phyloP scores from a whole-genome alignment of 352 stramenopile species.

The Phytopythium sindhum region DNA sequence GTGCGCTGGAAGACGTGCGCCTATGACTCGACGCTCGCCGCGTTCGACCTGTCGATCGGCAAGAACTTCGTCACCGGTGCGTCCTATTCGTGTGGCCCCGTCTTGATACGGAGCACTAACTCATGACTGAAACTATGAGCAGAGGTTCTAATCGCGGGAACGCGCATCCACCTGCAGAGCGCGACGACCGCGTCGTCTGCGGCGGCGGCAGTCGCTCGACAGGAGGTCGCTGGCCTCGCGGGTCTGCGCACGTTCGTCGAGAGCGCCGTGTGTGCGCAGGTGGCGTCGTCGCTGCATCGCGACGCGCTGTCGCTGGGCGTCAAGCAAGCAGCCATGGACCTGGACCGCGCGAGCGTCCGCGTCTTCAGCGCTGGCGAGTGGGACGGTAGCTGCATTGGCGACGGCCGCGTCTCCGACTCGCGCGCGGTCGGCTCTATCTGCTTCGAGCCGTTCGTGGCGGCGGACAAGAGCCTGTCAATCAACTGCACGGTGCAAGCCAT shows the following conservation, averaged over 20 bases:
- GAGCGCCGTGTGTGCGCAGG: constrained; percentile 70
- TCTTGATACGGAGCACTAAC: background rate
- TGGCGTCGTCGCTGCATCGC: constrained; percentile 60
- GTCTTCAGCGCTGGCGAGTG: constrained; percentile 75
- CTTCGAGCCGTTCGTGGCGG: constrained; percentile 69
- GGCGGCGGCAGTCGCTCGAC: constrained; percentile 54
- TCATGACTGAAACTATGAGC: background rate
- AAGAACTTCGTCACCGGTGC: constrained; percentile 79
- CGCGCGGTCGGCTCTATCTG: constrained; percentile 63
- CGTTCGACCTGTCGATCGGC: constrained; percentile 78
- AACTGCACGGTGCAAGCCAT: constrained; percentile 75
- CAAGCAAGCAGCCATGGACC: constrained; percentile 75
- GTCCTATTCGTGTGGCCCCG: background rate
- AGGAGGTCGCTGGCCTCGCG: constrained; percentile 56
- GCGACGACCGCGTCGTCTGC: constrained; percentile 25
- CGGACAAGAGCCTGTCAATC: constrained; percentile 50
- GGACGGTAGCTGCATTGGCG: constrained; percentile 81
- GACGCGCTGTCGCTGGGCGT: constrained; percentile 71
- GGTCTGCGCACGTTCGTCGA: constrained; percentile 70
- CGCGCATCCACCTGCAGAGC: constrained; percentile 36
- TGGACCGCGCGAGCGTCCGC: constrained; percentile 71
- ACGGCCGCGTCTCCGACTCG: constrained; percentile 78
- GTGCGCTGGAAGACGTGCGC: constrained; percentile 80
- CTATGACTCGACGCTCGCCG: constrained; percentile 70
- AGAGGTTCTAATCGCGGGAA: constrained; percentile 80